Evolutionary conservation across 2,329 filamentous ascomycete species (phyloP).

Genomic region (Pyrenophora graminea): DNA sequence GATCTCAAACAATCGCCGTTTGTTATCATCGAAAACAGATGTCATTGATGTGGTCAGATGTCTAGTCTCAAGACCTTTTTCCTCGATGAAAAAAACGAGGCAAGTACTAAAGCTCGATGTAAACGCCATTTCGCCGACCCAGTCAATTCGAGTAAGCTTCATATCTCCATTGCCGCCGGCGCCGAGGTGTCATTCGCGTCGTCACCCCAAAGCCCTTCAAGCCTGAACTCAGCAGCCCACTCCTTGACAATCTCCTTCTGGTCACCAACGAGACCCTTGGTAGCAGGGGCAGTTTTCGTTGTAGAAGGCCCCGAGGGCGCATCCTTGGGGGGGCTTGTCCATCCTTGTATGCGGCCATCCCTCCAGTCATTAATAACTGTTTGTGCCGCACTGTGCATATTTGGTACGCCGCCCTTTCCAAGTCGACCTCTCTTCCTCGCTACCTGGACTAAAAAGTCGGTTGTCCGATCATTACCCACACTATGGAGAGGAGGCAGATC

Average conservation of each 20-base stretch:
- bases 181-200: conserved; percentile 47
- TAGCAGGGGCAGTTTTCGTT: conserved; percentile 44
- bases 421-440: conserved; percentile 89
- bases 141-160: conserved; percentile 11
- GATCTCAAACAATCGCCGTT: neutral
- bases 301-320: conserved; percentile 56
- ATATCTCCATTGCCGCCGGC: conserved; percentile 45
- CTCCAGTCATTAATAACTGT: conserved; percentile 96
- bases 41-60: conserved; percentile 21
- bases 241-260: conserved; percentile 85
- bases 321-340: conserved; percentile 76
- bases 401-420: conserved; percentile 87
- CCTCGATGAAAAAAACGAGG: conserved; percentile 6
- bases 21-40: conserved; percentile 1
- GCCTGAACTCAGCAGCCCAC: conserved; percentile 93
- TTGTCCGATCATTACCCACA: conserved; percentile 74
- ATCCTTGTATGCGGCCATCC: conserved; percentile 91
- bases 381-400: conserved; percentile 84
- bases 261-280: conserved; percentile 57
- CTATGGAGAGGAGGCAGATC: conserved; percentile 77
- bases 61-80: conserved; percentile 9
- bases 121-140: conserved; percentile 18
- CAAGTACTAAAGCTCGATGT: neutral
- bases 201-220: conserved; percentile 89
- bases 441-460: conserved; percentile 92